Percentiles rank a stretch among this genome's conserved stretches.
Evolutionary conservation across 176 grass and related monocot genomes (phyloP).

Genomic region (Tillandsia leiboldiana): DNA sequence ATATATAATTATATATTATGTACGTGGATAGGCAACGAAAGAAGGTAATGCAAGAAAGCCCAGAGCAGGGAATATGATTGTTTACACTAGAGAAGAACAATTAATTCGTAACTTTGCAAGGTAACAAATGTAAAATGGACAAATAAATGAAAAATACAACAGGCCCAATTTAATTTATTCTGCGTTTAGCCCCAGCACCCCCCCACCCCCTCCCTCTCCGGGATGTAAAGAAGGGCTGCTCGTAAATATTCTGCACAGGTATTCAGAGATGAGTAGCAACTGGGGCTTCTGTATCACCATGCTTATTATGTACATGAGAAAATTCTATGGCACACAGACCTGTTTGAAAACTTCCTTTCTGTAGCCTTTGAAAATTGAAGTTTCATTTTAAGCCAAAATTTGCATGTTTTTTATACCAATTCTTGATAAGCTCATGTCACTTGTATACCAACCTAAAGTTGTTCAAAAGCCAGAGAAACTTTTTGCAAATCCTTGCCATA

Average conservation of each 20-base stretch:
- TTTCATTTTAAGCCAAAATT: neutral
- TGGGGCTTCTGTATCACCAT: neutral
- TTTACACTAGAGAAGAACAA: neutral
- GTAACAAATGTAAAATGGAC: neutral
- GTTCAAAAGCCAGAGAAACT: slow-evolving; percentile 34
- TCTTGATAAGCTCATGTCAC: too few species aligned
- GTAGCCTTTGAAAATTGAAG: neutral
- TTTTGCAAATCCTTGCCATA: slow-evolving; percentile 52
- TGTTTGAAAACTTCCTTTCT: neutral
- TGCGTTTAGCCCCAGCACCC: neutral
- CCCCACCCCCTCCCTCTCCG: neutral
- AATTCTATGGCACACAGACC: neutral
- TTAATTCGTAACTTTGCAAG: neutral
- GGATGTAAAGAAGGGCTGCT: neutral
- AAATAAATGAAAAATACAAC: neutral
- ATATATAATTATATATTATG: neutral
- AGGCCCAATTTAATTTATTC: neutral
- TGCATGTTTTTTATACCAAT: too few species aligned
- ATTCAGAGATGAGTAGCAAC: neutral
- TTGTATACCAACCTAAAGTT: slow-evolving; percentile 21
- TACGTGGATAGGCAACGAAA: neutral
- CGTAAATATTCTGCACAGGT: neutral
- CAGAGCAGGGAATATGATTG: neutral
- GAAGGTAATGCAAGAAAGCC: neutral
- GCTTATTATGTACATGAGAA: neutral